Evolutionary conservation across 441 rosid species (phyloP), one percentile per base, ranked within the genome.

Genomic region (Hypseocharis bilobata): DNA sequence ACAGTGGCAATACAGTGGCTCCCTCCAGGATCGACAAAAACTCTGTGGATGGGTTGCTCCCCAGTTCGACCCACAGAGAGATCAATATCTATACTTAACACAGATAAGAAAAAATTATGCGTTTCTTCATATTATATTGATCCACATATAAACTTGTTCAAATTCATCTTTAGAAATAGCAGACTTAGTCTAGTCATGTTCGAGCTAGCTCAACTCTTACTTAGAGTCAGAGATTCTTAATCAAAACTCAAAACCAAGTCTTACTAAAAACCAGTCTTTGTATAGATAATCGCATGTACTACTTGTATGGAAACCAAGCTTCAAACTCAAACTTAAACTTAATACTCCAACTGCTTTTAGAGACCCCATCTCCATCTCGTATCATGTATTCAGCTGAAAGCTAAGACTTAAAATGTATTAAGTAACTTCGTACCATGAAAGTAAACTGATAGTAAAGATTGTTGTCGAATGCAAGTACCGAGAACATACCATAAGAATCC

Each of bases 1-100:
- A 94, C 84, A 4, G 92, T 88, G 52, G 96, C 91, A 71, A 94
- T 81, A 68, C 97, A 94, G 51, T 94, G 99, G 76, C 96, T 86
- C 29, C 99, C 99, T 5, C 97, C 96, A 62, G 99, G 99, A 80
- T 94, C 98, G 63, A 91, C 94, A 75, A 91, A 94, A 70, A 89
- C 96, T 77, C 83, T 83, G 76, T 86, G 97, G 65, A 94, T 79
- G 0, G 92, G 85, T 79, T 86, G 98, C 76, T 94, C 98, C 42
- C 96, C 99, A 61, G 85, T 76, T 72, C 98, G 78, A 58, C 92
- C 96, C 49, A 59, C 87, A 29, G 94, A 86, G 27, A 94, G 88
- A 86, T 94, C 99, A 71, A 85, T 79, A 72, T 94, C 99, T 94
- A 75, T 0, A 74, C 13, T 36, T 62, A 59, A 55, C 60, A 70